Conservation (phyloP, 192 early-diverging fungal genomes). For the Haplosporangium gracile region DNA sequence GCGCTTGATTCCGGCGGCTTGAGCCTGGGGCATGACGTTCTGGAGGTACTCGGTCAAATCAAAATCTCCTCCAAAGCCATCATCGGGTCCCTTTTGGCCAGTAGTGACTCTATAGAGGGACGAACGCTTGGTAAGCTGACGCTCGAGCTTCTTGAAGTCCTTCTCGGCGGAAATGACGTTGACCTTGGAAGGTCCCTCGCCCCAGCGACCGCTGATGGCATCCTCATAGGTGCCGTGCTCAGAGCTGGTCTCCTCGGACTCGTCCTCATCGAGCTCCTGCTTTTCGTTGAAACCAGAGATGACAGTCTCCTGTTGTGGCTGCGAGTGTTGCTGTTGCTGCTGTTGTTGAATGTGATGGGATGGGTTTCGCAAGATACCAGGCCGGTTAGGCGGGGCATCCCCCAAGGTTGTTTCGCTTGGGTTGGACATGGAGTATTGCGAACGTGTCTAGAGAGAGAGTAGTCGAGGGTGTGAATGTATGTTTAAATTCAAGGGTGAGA, state of each 20-base stretch:
- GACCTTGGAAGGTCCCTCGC: constrained; percentile 49
- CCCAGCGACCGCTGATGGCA: constrained; percentile 45
- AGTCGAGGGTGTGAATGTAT: background rate
- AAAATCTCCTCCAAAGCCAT: constrained; percentile 49
- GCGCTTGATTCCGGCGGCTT: constrained; percentile 60
- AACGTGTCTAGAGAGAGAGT: background rate
- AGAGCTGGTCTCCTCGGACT: constrained; percentile 3
- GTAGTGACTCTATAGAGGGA: constrained; percentile 22
- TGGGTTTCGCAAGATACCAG: constrained; percentile 31
- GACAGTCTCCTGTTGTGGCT: constrained; percentile 21
- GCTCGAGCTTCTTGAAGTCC: constrained; percentile 32
- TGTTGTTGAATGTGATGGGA: constrained; percentile 3
- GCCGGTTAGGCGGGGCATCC: constrained; percentile 13
- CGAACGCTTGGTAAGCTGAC: constrained; percentile 35
- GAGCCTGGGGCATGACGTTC: constrained; percentile 41
- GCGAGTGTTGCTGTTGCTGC: background rate
- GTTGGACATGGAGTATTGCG: constrained; percentile 32
- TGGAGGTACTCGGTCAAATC: constrained; percentile 60
- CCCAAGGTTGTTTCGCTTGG: constrained; percentile 46
- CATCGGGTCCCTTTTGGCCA: constrained; percentile 32
- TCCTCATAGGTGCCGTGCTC: constrained; percentile 28
- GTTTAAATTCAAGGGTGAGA: background rate
- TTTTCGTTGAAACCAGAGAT: constrained; percentile 44
- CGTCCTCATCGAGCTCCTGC: constrained; percentile 23
- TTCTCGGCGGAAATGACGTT: constrained; percentile 36